Evolutionary conservation across 495 filamentous ascomycete genomes (phyloP).

Genomic region (Xylaria sp.): DNA sequence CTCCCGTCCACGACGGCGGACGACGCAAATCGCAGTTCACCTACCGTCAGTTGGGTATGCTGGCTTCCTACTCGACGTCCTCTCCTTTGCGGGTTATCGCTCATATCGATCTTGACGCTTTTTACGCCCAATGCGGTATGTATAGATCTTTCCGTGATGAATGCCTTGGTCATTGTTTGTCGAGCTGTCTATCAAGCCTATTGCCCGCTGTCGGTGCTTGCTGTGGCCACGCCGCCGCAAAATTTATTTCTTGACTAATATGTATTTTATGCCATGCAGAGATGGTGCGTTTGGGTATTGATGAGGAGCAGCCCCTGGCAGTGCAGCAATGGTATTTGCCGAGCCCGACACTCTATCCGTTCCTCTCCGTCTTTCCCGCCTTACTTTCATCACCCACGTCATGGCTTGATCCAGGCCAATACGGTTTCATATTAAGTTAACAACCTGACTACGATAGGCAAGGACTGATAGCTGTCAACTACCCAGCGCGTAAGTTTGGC

Average conservation of each 20-base stretch:
- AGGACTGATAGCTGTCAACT: constrained; percentile 95
- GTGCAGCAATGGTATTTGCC: constrained; percentile 79
- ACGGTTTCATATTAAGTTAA: neutral
- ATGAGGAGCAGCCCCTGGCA: constrained; percentile 80
- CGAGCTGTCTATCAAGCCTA: neutral
- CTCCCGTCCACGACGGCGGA: constrained; percentile 46
- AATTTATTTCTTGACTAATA: neutral
- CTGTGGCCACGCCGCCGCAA: neutral
- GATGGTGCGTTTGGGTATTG: constrained; percentile 71
- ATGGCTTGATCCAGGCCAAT: neutral
- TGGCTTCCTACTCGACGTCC: constrained; percentile 71
- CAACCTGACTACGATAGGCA: constrained; percentile 49
- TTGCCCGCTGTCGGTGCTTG: too few species aligned
- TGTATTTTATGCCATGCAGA: constrained; percentile 3
- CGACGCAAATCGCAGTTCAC: constrained; percentile 76
- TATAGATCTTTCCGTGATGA: neutral
- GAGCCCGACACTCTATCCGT: constrained; percentile 12
- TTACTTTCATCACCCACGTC: constrained; percentile 9
- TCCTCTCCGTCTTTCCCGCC: neutral
- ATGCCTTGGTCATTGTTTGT: neutral
- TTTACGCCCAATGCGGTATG: constrained; percentile 97
- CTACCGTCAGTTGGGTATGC: constrained; percentile 78
- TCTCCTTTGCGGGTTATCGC: constrained; percentile 87
- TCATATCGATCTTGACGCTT: constrained; percentile 95
- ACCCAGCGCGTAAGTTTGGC: constrained; percentile 81